Base-by-base conservation (phyloP, 305 asterid genomes). In the Fraxinus floribunda region DNA sequence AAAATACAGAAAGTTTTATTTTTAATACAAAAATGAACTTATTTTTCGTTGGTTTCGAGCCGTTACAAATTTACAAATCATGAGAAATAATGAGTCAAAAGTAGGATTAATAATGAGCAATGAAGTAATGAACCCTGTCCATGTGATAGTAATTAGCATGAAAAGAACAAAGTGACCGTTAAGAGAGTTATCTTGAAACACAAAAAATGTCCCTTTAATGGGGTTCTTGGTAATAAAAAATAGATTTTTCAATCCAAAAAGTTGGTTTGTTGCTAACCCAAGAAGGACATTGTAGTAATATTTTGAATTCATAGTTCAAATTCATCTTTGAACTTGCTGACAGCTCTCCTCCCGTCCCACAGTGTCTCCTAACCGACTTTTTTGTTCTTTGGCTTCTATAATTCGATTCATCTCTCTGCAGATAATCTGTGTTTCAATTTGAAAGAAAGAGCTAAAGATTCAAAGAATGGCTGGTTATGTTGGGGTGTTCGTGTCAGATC, bases 401-500 rank as follows among this genome's bases (percentile, higher is more conserved):
- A 20, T 80, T 64, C 4, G 70, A 1, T 15, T 36, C 3, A 29
- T 49, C 70, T 77, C 57, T 26, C 24, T n/a, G 85, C 83, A 80
- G 73, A 72, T 30, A 64, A 70, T 44, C 38, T 16, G 38, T 13
- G 75, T 2, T 83, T 76, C 64, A 55, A 72, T 49, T 83, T 34
- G 38, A 78, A 10, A 83, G 46, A 36, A 29, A 76, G 35, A 66
- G 5, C 79, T 7, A 16, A 77, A 32, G 16, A 52, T 77, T 49
- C 41, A 30, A 16, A 24, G 8, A 86, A 95, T 93, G 98, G 97
- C 98, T 35, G 95, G 92, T 3, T 95, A 92, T 70, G 91, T 87
- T 26, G 99, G 98, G 36, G 97, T 95, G 36, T 78, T 94, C 80
- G 95, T 93, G 24, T 94, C 98, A 76, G 99, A 96, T 96, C 98